Evolutionary conservation across 768 basidiomycete species (phyloP).

Genomic region (Leucocoprinus birnbaumii): DNA sequence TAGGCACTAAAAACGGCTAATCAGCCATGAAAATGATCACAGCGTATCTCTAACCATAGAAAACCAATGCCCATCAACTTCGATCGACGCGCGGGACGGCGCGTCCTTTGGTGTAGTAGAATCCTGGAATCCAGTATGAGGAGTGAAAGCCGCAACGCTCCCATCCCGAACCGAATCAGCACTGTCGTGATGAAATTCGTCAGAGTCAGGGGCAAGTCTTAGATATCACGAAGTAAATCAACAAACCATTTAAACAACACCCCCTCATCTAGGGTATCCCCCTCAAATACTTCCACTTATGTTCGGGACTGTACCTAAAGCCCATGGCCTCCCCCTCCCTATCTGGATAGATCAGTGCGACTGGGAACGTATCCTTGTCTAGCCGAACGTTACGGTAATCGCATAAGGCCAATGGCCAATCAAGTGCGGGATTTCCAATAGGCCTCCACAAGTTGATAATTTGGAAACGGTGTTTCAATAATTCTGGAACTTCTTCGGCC

Average conservation of each 20-base stretch:
- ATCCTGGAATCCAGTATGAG: constrained; percentile 63
- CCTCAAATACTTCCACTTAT: constrained; percentile 50
- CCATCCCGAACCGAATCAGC: constrained; percentile 36
- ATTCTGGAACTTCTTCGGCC: constrained; percentile 35
- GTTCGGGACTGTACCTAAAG: constrained; percentile 41
- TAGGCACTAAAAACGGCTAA: too few relatives aligned
- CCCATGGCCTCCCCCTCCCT: constrained; percentile 50
- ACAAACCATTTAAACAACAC: constrained; percentile 54
- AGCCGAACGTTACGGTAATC: constrained; percentile 45
- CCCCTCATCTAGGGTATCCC: constrained; percentile 46
- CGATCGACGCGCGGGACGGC: constrained; percentile 55
- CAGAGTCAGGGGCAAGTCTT: background rate
- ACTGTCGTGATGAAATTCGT: constrained; percentile 14
- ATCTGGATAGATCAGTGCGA: constrained; percentile 45
- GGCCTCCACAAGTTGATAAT: constrained; percentile 65
- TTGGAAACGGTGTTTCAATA: constrained; percentile 48
- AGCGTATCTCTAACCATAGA: constrained; percentile 55
- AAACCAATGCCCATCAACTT: constrained; percentile 62
- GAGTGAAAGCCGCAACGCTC: constrained; percentile 51
- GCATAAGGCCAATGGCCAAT: constrained; percentile 50
- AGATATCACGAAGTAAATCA: constrained; percentile 1
- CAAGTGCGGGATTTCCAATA: constrained; percentile 41
- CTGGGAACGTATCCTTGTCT: constrained; percentile 38
- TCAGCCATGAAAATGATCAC: too few relatives aligned
- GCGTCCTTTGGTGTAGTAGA: constrained; percentile 47